Evolutionary conservation across 805 yeast genomes (phyloP), one percentile per base, ranked within the genome.

Genomic region (Debaryomyces tyrocola): DNA sequence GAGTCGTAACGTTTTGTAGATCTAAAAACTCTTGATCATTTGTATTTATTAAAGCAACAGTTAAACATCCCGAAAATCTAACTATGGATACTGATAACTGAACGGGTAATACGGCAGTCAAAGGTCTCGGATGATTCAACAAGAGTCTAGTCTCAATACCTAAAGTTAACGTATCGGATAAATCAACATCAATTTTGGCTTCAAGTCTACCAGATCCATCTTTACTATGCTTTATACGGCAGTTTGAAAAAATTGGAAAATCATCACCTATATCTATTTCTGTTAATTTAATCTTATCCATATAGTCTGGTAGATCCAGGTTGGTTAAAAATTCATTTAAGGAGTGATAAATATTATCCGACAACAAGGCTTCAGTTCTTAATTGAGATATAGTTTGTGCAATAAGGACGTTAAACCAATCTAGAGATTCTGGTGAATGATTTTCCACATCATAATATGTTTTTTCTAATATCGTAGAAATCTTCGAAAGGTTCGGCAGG

Each of bases 211-310:
- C 72, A 17, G 79, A 73, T 1, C 71, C 71, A 46, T 77, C 81
- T 18, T 78, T 77, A 45, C 79, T 77, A 49, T 82, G 83, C 51
- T 75, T 76, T 33, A 94, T 87, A 41, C 96, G 77, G 66, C 99
- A 94, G 60, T 94, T 94, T 46, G 96, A 87, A 62, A 94, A 88
- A 43, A 94, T 88, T 3, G 99, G 99, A 62, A 85, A 94, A 64
- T 91, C 97, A 61, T 90, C 88, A 29, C 99, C 99, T 47, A 94
- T 84, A 57, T 90, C 92, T 20, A 94, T 82, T 58, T 92, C 97
- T 1, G 91, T 87, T 40, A 94, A 81, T 49, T 78, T 79, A 35
- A 94, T 83, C 20, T 79, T 77, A 60, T 85, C 97, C 41, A 94
- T 64, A 63, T 84, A 92, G 45, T 85, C 91, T 0, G 97, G 96